Evolutionary conservation across 495 filamentous ascomycete genomes (phyloP).

Genomic region (Gamarada debralockiae): DNA sequence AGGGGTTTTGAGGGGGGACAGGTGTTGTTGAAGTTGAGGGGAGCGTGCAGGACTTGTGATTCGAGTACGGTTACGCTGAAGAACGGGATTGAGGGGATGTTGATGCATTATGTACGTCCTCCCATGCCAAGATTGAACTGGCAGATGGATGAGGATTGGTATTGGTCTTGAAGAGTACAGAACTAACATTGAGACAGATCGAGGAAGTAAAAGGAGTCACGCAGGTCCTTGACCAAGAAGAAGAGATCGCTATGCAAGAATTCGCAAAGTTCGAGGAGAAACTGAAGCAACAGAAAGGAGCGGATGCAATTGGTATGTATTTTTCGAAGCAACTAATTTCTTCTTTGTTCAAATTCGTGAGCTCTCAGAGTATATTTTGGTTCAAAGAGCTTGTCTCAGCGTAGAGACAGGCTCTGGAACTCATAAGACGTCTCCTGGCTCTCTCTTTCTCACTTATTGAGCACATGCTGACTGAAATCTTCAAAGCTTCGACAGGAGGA

Average conservation of each 20-base stretch:
- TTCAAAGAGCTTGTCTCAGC: no score
- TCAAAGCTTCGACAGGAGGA: slow-evolving; percentile 55
- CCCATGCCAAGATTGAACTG: no score
- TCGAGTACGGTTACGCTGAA: slow-evolving; percentile 92
- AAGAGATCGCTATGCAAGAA: slow-evolving; percentile 83
- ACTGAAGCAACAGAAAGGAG: slow-evolving; percentile 69
- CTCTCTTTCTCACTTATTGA: no score
- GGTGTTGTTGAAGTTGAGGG: slow-evolving; percentile 82
- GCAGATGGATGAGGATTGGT: neutral
- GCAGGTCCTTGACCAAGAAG: slow-evolving; percentile 87
- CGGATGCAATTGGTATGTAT: no score
- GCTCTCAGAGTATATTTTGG: no score
- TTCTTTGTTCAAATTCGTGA: no score
- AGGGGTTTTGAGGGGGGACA: slow-evolving; percentile 82
- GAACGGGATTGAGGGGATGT: slow-evolving; percentile 96
- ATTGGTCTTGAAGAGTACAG: neutral
- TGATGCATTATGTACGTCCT: slow-evolving; percentile 65
- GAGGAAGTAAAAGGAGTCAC: slow-evolving; percentile 93
- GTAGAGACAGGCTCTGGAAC: no score
- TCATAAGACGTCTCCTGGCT: no score
- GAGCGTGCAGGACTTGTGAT: slow-evolving; percentile 93
- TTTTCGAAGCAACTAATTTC: no score
- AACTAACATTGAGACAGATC: slow-evolving; percentile 55
- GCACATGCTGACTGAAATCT: no score
- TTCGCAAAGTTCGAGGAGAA: slow-evolving; percentile 98